A percentile compares a stretch with the other conserved stretches of the same genome.
Conservation (phyloP, 805 yeast species). For the Candida coleopterorum region DNA sequence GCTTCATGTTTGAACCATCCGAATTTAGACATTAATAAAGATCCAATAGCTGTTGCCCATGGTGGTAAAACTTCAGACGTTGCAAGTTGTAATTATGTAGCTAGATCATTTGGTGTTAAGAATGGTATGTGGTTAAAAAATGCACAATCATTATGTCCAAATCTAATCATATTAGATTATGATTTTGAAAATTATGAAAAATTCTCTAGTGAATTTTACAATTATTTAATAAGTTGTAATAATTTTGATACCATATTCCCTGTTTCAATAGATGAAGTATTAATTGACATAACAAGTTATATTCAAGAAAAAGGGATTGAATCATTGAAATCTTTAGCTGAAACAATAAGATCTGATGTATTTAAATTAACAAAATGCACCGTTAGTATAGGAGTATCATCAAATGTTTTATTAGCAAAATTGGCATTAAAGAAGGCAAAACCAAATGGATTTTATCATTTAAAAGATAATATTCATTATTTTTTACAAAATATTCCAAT, state of each 20-base stretch:
- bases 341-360: slow-evolving; percentile 37
- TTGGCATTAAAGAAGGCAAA: slow-evolving; percentile 70
- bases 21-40: slow-evolving; percentile 43
- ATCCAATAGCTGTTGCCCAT: slow-evolving; percentile 61
- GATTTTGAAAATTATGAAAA: slow-evolving; percentile 70
- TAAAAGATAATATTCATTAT: slow-evolving; percentile 23
- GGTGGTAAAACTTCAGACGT: slow-evolving; percentile 67
- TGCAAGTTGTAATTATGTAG: slow-evolving; percentile 89
- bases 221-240: slow-evolving; percentile 43
- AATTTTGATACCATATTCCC: slow-evolving; percentile 58
- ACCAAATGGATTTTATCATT: slow-evolving; percentile 60
- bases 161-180: slow-evolving; percentile 59
- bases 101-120: slow-evolving; percentile 68
- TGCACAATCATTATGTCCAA: slow-evolving; percentile 66
- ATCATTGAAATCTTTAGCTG: slow-evolving; percentile 18
- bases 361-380: slow-evolving; percentile 49
- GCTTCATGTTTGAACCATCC: slow-evolving; percentile 65
- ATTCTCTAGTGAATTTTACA: slow-evolving; percentile 62
- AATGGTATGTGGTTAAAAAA: slow-evolving; percentile 88
- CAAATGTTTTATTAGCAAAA: slow-evolving; percentile 73
- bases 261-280: slow-evolving; percentile 87
- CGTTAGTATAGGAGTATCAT: slow-evolving; percentile 76
- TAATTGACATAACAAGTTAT: slow-evolving; percentile 55
- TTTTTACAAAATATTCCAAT: slow-evolving; percentile 34
- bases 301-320: slow-evolving; percentile 8